Evolutionary conservation across 768 basidiomycete species (phyloP).

Genomic region (Inosperma sp.): DNA sequence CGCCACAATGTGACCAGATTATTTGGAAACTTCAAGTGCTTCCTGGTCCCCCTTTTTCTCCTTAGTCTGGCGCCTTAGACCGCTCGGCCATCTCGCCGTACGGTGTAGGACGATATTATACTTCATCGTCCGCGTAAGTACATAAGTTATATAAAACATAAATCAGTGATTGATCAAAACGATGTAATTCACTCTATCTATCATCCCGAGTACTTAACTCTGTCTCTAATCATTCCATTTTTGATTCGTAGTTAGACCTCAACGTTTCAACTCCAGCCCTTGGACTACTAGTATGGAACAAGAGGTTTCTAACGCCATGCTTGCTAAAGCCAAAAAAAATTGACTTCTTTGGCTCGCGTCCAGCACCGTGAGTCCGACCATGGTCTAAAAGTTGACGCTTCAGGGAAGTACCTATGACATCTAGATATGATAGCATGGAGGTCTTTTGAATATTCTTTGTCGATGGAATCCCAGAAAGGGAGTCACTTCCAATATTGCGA

Average conservation of each 20-base stretch:
- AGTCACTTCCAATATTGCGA: constrained; percentile 26
- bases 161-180: too few relatives aligned
- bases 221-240: constrained; percentile 51
- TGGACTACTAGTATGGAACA: constrained; percentile 51
- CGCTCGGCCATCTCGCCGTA: constrained; percentile 74
- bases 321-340: constrained; percentile 74
- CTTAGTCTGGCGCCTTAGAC: constrained; percentile 88
- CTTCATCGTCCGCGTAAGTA: background rate
- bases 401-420: constrained; percentile 61
- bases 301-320: constrained; percentile 63
- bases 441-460: constrained; percentile 54
- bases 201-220: too few relatives aligned
- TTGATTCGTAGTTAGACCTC: constrained; percentile 66
- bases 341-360: constrained; percentile 56
- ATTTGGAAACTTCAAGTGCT: constrained; percentile 2
- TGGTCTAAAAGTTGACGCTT: background rate
- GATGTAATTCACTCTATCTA: constrained; percentile 45
- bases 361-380: constrained; percentile 51
- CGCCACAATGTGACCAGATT: constrained; percentile 28
- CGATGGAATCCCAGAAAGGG: constrained; percentile 60
- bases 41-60: too few relatives aligned
- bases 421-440: constrained; percentile 66
- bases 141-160: background rate
- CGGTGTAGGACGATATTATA: background rate
- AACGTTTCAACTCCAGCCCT: constrained; percentile 50